Base-by-base conservation (phyloP, 1,139 yeast genomes). In the Pneumocystis canis region DNA sequence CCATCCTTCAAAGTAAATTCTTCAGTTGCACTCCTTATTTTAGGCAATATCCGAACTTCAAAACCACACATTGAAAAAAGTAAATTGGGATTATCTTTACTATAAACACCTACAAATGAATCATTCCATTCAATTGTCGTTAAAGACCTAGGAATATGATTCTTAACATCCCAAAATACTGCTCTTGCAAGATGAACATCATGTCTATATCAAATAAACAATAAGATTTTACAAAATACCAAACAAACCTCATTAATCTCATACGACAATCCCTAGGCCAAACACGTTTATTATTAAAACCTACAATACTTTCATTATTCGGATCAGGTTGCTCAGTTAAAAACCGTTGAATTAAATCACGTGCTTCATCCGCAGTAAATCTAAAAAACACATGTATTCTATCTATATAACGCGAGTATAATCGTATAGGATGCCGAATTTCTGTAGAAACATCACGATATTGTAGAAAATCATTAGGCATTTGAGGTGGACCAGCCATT, bases 251-350 rank as follows among this genome's bases (percentile, higher is more conserved):
- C 83, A 90, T 85, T 61, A 92, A 75, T 68, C 90, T 82, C 98
- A 94, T 92, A 66, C 97, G 80, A 20, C 84, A 77, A 72, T 92
- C 98, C 61, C 88, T 78, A 3, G 98, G 97, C 99, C 99, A 94
- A 71, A 97, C 89, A 62, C 84, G 83, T 68, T 87, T 88, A 69
- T 89, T 89, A 68, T 87, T 88, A 73, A 90, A 92, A 0, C 95
- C 95, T 31, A 86, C 83, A n/a, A 85, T 84, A 68, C 84, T 85
- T 70, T 87, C 95, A 73, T 86, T 86, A 70, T 87, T 87, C 0
- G 96, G 96, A 75, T 89, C 97, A 0, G 97, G 96, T 69, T 89
- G 87, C 68, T 89, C 96, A 0, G 85, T 78, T 53, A 89, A 74
- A 70, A 79, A 90, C 37, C 88, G 89, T 66, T 85, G 86, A 37